Conservation (phyloP, 2,329 filamentous ascomycete genomes). For the Bertia moriformis region DNA sequence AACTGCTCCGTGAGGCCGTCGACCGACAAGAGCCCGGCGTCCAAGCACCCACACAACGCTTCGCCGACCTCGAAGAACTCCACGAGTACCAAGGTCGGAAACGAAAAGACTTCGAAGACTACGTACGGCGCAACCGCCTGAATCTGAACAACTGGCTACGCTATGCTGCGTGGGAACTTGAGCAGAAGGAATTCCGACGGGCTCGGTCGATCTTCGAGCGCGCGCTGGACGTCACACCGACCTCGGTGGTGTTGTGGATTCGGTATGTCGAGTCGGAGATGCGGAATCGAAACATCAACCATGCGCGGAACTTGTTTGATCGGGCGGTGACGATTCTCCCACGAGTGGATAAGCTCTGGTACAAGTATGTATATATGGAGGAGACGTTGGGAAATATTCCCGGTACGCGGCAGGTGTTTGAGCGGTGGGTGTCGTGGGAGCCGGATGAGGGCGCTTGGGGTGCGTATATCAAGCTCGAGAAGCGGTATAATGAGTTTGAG, state of each 20-base stretch:
- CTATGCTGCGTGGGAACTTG: conserved; percentile 92
- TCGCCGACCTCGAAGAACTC: conserved; percentile 90
- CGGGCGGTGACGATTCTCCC: conserved; percentile 86
- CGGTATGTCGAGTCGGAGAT: conserved; percentile 93
- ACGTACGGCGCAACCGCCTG: conserved; percentile 83
- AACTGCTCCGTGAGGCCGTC: conserved; percentile 90
- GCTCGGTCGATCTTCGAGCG: conserved; percentile 89
- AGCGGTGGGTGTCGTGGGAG: conserved; percentile 97
- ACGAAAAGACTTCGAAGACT: conserved; percentile 92
- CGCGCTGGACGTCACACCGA: conserved; percentile 80
- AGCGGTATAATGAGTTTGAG: conserved; percentile 83
- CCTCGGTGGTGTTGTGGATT: conserved; percentile 76
- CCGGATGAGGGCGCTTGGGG: conserved; percentile 92
- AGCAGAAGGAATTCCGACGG: conserved; percentile 91
- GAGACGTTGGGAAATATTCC: conserved; percentile 92
- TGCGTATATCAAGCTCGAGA: conserved; percentile 93
- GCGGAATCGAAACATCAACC: conserved; percentile 89
- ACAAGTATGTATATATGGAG: conserved; percentile 98
- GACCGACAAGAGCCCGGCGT: conserved; percentile 83
- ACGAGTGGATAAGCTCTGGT: conserved; percentile 91
- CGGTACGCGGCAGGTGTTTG: conserved; percentile 84
- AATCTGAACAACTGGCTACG: conserved; percentile 99
- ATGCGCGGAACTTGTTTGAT: conserved; percentile 86
- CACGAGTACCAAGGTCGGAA: conserved; percentile 96
- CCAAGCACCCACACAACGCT: conserved; percentile 83